These are phyloP conservation scores for Pleurotus eryngii DNA, from an alignment of 768 basidiomycete genomes.

Conservation along the genomic window DNA sequence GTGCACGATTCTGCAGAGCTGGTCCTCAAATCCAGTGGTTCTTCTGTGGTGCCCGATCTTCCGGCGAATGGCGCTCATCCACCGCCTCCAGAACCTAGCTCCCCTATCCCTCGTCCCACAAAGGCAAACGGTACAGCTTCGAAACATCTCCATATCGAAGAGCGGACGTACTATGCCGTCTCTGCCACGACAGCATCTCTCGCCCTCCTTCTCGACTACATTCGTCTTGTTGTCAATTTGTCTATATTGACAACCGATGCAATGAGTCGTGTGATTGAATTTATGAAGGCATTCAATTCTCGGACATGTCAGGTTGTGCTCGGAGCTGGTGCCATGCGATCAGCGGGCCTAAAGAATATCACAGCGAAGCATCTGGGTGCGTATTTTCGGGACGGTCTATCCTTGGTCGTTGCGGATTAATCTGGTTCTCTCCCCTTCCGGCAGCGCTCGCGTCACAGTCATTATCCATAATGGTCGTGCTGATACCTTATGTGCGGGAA, in stretches of 20 bases:
- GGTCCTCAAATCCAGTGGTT: constrained; percentile 29
- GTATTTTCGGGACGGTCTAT: constrained; percentile 17
- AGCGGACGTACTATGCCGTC: constrained; percentile 81
- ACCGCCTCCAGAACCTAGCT: constrained; percentile 13
- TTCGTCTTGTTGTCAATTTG: constrained; percentile 84
- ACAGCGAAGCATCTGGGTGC: constrained; percentile 95
- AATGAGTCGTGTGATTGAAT: constrained; percentile 94
- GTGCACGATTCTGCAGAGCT: constrained; percentile 79
- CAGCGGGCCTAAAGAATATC: constrained; percentile 96
- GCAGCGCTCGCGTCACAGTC: constrained; percentile 91
- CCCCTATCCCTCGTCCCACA: constrained; percentile 13
- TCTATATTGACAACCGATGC: constrained; percentile 88
- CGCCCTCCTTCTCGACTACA: constrained; percentile 75
- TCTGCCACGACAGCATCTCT: constrained; percentile 78
- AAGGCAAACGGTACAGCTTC: constrained; percentile 27
- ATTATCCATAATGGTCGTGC: constrained; percentile 87
- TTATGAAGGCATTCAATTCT: constrained; percentile 96
- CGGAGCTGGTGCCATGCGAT: constrained; percentile 98
- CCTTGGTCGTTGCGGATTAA: constrained; percentile 4
- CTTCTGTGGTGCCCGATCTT: constrained; percentile 10
- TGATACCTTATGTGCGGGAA: constrained; percentile 96
- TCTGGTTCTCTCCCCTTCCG: not conserved
- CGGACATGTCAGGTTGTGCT: constrained; percentile 97
- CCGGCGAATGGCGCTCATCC: constrained; percentile 16
- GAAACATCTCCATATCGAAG: constrained; percentile 78